Percentiles rank a stretch among this genome's conserved stretches.
phyloP scores from a whole-genome alignment of 371 early-diverging fungal species.

The Gilbertella persicaria region DNA sequence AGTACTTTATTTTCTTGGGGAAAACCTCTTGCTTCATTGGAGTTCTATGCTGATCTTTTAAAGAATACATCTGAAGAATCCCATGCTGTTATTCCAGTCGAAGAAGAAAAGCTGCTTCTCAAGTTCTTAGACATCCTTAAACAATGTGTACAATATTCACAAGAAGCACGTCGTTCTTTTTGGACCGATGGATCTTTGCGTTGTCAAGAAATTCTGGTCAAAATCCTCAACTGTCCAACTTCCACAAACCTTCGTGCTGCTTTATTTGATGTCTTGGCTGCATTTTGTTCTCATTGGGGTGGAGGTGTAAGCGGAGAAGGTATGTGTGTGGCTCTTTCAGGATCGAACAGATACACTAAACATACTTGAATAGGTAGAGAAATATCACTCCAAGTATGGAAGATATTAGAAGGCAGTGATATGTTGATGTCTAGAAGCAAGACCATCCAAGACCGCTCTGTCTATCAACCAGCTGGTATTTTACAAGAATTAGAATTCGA shows the following conservation, averaged over 20 bases:
- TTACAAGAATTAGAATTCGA: conserved; percentile 36
- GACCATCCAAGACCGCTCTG: conserved; percentile 3
- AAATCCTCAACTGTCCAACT: conserved; percentile 27
- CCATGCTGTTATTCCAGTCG: conserved; percentile 16
- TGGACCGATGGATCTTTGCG: conserved; percentile 19
- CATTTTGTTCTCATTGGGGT: conserved; percentile 46
- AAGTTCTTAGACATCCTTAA: conserved; percentile 32
- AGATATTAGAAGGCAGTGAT: conserved; percentile 32
- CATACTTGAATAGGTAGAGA: conserved; percentile 27
- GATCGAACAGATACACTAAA: no score
- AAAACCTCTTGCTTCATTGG: conserved; percentile 37
- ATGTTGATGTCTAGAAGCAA: conserved; percentile 23
- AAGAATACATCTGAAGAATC: conserved; percentile 13
- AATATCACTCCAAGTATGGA: conserved; percentile 34
- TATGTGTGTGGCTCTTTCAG: no score
- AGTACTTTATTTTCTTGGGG: conserved; percentile 46
- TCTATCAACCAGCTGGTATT: conserved; percentile 22
- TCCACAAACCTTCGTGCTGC: conserved; percentile 39
- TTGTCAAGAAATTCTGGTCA: conserved; percentile 10
- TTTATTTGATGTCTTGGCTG: conserved; percentile 39
- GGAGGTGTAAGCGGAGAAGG: conserved; percentile 37
- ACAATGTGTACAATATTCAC: conserved; percentile 44
- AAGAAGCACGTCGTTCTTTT: conserved; percentile 30
- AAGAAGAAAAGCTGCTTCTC: conserved; percentile 32
- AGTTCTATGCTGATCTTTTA: conserved; percentile 30